These are phyloP conservation scores for Umbellularia californica DNA, from an alignment of 164 flowering plant genomes.

Conservation along the genomic window DNA sequence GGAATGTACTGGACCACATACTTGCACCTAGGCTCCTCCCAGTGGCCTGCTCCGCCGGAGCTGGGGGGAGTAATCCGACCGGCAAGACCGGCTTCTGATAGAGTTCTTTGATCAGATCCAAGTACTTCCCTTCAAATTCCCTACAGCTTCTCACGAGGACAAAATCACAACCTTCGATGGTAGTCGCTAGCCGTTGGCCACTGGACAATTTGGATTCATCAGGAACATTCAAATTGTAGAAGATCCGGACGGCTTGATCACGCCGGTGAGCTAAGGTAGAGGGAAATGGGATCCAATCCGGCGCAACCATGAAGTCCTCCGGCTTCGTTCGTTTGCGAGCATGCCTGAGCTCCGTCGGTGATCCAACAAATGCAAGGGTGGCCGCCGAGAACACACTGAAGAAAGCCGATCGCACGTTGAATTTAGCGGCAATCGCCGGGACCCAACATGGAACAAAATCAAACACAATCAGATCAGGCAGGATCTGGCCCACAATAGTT, in stretches of 20 bases:
- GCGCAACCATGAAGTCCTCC: slow-evolving; percentile 16
- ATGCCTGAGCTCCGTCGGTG: slow-evolving; percentile 6
- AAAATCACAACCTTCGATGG: slow-evolving; percentile 8
- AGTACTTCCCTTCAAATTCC: slow-evolving; percentile 32
- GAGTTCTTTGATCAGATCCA: slow-evolving; percentile 15
- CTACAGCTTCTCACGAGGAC: slow-evolving; percentile 27
- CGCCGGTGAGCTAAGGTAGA: slow-evolving; percentile 18
- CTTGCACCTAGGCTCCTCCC: slow-evolving; percentile 4
- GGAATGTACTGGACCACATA: slow-evolving; percentile 6
- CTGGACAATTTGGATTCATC: slow-evolving; percentile 19
- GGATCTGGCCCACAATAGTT: background rate
- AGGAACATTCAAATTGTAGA: background rate
- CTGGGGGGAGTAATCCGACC: slow-evolving; percentile 36
- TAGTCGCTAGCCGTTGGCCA: slow-evolving; percentile 10
- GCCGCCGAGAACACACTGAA: slow-evolving; percentile 20
- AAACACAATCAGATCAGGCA: slow-evolving; percentile 31
- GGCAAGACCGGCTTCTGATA: slow-evolving; percentile 31
- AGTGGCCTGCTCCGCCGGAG: background rate
- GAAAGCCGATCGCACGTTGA: slow-evolving; percentile 12
- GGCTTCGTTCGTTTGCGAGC: background rate
- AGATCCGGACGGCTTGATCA: slow-evolving; percentile 11
- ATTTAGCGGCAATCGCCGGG: slow-evolving; percentile 11
- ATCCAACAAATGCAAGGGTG: slow-evolving; percentile 8
- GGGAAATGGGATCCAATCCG: slow-evolving; percentile 28
- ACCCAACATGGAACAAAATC: slow-evolving; percentile 30